Conservation (phyloP, 345 rosid genomes). For the Linum usitatissimum region DNA sequence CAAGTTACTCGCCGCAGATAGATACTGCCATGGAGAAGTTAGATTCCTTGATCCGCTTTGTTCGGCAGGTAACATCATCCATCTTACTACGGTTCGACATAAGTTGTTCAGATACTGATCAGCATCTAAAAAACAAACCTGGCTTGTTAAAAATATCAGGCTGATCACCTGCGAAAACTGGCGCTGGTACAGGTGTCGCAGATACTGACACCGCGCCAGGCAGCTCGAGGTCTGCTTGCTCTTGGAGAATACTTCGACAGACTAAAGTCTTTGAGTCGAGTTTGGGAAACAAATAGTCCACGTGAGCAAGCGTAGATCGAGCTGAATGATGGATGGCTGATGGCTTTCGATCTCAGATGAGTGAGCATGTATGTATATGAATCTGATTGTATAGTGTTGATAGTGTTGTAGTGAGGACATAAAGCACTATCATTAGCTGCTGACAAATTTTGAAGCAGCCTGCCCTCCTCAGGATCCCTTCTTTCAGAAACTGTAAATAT, state of each 20-base stretch:
- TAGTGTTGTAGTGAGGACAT: too few relatives aligned
- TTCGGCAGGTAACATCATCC: constrained; percentile 51
- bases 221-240: constrained; percentile 72
- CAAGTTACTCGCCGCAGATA: constrained; percentile 39
- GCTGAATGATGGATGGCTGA: too few relatives aligned
- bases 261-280: constrained; percentile 51
- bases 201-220: constrained; percentile 59
- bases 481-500: too few relatives aligned
- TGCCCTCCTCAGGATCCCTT: too few relatives aligned
- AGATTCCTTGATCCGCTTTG: constrained; percentile 64
- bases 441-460: too few relatives aligned
- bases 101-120: too few relatives aligned
- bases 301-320: too few relatives aligned
- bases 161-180: constrained; percentile 79
- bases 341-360: too few relatives aligned
- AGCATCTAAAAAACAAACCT: too few relatives aligned
- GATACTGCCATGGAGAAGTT: constrained; percentile 64
- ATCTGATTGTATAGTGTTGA: too few relatives aligned
- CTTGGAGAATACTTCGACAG: constrained; percentile 80
- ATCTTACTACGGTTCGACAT: background rate
- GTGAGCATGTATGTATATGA: too few relatives aligned
- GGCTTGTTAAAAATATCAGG: constrained; percentile 27
- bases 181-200: constrained; percentile 72
- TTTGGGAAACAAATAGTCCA: constrained; percentile 39
- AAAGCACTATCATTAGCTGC: too few relatives aligned